These are phyloP conservation scores for Musa itinerans DNA, from an alignment of 176 grass and related monocot genomes.

Conservation along the genomic window DNA sequence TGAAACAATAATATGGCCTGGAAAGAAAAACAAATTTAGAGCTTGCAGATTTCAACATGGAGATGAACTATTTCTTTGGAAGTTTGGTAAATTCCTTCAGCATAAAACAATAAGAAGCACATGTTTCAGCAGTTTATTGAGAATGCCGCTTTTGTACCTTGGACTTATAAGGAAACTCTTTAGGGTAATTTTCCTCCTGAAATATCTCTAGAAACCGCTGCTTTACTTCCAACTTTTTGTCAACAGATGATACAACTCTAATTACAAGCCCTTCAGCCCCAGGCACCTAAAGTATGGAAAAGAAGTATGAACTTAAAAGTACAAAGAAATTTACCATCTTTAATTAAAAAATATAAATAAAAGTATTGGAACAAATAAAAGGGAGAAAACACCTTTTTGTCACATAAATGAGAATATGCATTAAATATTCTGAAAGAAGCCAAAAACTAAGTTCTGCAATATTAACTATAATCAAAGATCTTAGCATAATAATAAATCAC, in stretches of 20 bases:
- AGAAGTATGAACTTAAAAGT: background rate
- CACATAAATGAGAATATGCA: too few relatives aligned
- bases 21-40: conserved; percentile 22
- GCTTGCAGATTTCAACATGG: background rate
- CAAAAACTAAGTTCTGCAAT: too few relatives aligned
- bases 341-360: too few relatives aligned
- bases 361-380: too few relatives aligned
- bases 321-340: background rate
- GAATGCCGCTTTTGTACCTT: conserved; percentile 46
- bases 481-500: too few relatives aligned
- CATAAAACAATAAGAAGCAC: background rate
- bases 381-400: too few relatives aligned
- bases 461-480: too few relatives aligned
- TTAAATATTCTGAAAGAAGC: too few relatives aligned
- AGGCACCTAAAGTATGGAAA: conserved; percentile 51
- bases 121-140: background rate
- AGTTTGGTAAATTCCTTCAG: conserved; percentile 1
- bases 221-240: conserved; percentile 99
- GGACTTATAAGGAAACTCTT: conserved; percentile 95
- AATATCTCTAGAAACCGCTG: conserved; percentile 96
- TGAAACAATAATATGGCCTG: conserved; percentile 97
- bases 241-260: conserved; percentile 97
- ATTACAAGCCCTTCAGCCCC: conserved; percentile 96
- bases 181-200: conserved; percentile 91
- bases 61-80: background rate